Evolutionary conservation across 148 eudicot species (phyloP), one percentile per base, ranked within the genome.

Genomic region (Arbutus unedo): DNA sequence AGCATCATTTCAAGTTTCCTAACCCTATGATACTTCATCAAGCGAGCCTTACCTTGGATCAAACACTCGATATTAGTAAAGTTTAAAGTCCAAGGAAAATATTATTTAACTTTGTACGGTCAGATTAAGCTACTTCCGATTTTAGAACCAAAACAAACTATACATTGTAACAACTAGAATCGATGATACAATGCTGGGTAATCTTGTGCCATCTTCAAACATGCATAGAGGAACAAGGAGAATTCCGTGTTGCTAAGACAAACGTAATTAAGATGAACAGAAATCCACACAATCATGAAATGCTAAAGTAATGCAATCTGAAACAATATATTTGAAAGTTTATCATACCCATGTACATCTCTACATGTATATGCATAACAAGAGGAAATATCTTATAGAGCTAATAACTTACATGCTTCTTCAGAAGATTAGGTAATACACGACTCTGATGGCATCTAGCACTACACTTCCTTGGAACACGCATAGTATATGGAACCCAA

Each of bases 401-500:
- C 10, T 49, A 31, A 79, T 59, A 73, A 90, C 98, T 93, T 92
- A 96, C 99, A 88, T 88, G 94, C 90, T 95, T 96, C 87, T 92
- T 96, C 78, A 86, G 64, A 64, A 96, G 87, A 57, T 90, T 91
- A 77, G 98, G 98, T 79, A 91, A 56, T 43, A 96, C 94, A 67
- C 94, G 93, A 82, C 75, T 94, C 78, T 84, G 87, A 85, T 96
- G 94, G 89, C 98, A 94, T 74, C 84, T 89, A 23, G 89, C 92
- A 78, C 87, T 94, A 85, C 99, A 96, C 86, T 96, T 96, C 86
- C 99, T 90, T n/a, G 98, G 99, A 81, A 96, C 94, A 79, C 95
- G 97, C 94, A 91, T 94, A 79, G 86, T 90, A 67, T 93, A 87
- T 15, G 96, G 95, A 82, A 10, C 79, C 90, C 90, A 85, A 54